Evolutionary conservation across 768 basidiomycete genomes (phyloP).

Genomic region (Rickenella mellea): DNA sequence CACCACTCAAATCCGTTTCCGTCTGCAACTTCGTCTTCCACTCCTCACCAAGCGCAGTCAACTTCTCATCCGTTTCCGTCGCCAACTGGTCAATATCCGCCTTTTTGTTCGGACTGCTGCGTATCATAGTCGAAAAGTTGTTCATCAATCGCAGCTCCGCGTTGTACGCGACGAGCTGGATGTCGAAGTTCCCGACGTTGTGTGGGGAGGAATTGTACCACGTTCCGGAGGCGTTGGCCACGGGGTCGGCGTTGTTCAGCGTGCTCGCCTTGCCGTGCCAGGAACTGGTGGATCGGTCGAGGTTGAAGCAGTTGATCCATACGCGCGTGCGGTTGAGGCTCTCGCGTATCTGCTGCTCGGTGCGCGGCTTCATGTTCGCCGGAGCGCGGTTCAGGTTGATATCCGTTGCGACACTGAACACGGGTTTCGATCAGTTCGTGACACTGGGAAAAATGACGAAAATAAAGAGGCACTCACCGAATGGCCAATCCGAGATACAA

Average conservation of each 20-base stretch:
- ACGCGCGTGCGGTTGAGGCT: slow-evolving; percentile 83
- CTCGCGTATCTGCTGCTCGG: slow-evolving; percentile 77
- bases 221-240: slow-evolving; percentile 55
- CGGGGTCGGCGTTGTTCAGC: slow-evolving; percentile 68
- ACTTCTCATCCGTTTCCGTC: slow-evolving; percentile 56
- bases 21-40: slow-evolving; percentile 49
- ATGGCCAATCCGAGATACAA: slow-evolving; percentile 84
- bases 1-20: slow-evolving; percentile 42
- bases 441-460: slow-evolving; percentile 1
- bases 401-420: slow-evolving; percentile 73
- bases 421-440: neutral
- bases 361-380: slow-evolving; percentile 58
- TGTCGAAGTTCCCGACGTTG: slow-evolving; percentile 68
- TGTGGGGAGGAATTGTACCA: slow-evolving; percentile 65
- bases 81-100: slow-evolving; percentile 58
- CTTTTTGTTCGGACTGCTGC: slow-evolving; percentile 64
- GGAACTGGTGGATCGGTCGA: slow-evolving; percentile 81
- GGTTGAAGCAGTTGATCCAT: slow-evolving; percentile 86
- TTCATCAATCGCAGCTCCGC: slow-evolving; percentile 60
- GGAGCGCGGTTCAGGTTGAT: slow-evolving; percentile 76
- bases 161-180: slow-evolving; percentile 73
- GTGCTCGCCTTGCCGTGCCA: slow-evolving; percentile 86
- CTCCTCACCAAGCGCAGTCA: slow-evolving; percentile 41
- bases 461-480: slow-evolving; percentile 33
- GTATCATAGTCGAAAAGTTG: slow-evolving; percentile 51